A percentile compares a stretch with the other conserved stretches of the same genome.
phyloP scores from a whole-genome alignment of 1,284 basidiomycete genomes.

The Cutaneotrichosporon cavernicola region DNA sequence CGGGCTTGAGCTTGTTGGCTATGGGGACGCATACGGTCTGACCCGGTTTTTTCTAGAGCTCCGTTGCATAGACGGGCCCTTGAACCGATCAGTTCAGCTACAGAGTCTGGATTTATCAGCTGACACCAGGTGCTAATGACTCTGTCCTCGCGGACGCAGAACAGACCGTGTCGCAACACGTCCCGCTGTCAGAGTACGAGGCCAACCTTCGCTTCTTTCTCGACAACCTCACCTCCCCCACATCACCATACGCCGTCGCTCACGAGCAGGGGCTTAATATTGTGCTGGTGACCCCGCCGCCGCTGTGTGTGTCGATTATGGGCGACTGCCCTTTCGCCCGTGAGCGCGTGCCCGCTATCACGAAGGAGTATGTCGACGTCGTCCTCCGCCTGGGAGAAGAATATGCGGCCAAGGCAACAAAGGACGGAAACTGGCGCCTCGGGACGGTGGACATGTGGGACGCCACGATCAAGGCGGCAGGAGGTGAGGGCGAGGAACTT shows the following conservation, averaged over 20 bases:
- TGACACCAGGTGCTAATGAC: conserved; percentile 31
- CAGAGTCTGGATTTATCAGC: background rate
- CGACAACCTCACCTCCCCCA: conserved; percentile 27
- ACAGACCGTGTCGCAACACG: conserved; percentile 17
- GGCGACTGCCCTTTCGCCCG: conserved; percentile 3
- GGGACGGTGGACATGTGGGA: conserved; percentile 70
- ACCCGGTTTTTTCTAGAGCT: no score
- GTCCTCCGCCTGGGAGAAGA: conserved; percentile 62
- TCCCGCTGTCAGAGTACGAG: conserved; percentile 30
- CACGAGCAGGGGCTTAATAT: conserved; percentile 51
- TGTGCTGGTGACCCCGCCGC: conserved; percentile 78
- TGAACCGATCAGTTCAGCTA: no score
- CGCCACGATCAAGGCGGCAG: conserved; percentile 59
- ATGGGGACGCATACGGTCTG: no score
- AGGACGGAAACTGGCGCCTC: conserved; percentile 46
- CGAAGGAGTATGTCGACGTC: conserved; percentile 65
- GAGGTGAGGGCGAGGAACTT: conserved; percentile 57
- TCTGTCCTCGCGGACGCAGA: conserved; percentile 14
- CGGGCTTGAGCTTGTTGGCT: no score
- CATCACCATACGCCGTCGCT: conserved; percentile 25
- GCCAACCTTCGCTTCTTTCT: conserved; percentile 32
- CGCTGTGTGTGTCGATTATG: conserved; percentile 62
- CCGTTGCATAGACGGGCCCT: no score
- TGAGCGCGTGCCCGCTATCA: conserved; percentile 62
- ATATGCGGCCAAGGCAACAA: conserved; percentile 42